phyloP scores from a whole-genome alignment of 306 rosid species.

The Comarum palustre region DNA sequence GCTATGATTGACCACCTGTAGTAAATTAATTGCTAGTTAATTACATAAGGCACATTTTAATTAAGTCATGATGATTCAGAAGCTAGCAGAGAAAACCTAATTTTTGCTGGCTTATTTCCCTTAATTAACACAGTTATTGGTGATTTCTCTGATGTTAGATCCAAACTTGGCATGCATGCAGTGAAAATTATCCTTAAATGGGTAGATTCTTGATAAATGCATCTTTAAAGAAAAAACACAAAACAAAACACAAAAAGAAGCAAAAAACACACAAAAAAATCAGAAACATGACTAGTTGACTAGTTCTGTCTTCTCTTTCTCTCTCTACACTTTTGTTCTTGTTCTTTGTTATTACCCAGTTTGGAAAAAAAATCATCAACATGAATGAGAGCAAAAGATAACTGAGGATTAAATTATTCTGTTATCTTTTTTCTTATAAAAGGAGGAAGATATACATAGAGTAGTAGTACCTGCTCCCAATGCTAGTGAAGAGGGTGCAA shows the following conservation, averaged over 20 bases:
- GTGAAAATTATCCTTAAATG: slow-evolving; percentile 27
- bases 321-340: not conserved
- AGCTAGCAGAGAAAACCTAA: slow-evolving; percentile 5
- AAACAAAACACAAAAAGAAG: not conserved
- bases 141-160: slow-evolving; percentile 35
- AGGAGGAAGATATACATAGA: not conserved
- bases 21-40: not conserved
- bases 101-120: not conserved
- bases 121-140: not conserved
- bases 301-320: slow-evolving; percentile 1
- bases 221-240: not conserved
- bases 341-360: slow-evolving; percentile 23
- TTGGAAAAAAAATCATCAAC: slow-evolving; percentile 19
- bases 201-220: slow-evolving; percentile 27
- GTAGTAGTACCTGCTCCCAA: slow-evolving; percentile 73
- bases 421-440: not conserved
- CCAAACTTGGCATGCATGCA: slow-evolving; percentile 46
- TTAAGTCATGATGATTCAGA: not conserved
- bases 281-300: not conserved
- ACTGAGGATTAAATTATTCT: not conserved
- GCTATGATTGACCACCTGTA: slow-evolving; percentile 94
- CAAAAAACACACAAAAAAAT: not conserved
- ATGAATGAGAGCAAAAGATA: slow-evolving; percentile 12
- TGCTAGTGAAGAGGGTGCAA: slow-evolving; percentile 71
- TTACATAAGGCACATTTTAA: not conserved